Evolutionary conservation across 768 basidiomycete species (phyloP).

Genomic region (Suillus subalutaceus): DNA sequence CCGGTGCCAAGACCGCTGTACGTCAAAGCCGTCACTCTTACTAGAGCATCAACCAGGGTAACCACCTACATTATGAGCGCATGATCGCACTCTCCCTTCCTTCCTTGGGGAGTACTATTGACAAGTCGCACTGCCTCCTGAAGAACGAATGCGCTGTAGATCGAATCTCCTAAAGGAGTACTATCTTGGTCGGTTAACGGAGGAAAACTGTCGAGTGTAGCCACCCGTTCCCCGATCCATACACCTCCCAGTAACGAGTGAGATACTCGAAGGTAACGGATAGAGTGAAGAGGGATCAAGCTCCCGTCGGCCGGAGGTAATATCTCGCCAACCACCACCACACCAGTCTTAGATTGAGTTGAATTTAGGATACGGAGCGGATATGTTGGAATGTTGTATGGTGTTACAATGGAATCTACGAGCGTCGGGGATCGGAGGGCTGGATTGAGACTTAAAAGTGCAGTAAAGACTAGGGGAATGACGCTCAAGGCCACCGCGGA

Average conservation of each 20-base stretch:
- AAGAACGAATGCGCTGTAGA: slow-evolving; percentile 82
- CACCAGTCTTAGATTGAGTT: slow-evolving; percentile 73
- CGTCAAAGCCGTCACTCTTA: slow-evolving; percentile 11
- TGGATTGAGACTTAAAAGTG: slow-evolving; percentile 41
- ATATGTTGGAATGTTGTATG: slow-evolving; percentile 53
- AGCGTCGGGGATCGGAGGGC: slow-evolving; percentile 58
- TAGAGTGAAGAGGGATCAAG: slow-evolving; percentile 44
- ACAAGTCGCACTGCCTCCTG: slow-evolving; percentile 85
- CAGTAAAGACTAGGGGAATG: slow-evolving; percentile 33
- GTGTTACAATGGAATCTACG: slow-evolving; percentile 50
- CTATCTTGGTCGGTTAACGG: slow-evolving; percentile 55
- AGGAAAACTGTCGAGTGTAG: slow-evolving; percentile 43
- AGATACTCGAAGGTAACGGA: slow-evolving; percentile 63
- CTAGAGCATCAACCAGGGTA: slow-evolving; percentile 8
- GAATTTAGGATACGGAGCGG: slow-evolving; percentile 71
- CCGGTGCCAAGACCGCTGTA: slow-evolving; percentile 87
- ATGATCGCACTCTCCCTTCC: slow-evolving; percentile 44
- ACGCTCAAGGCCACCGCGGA: slow-evolving; percentile 2
- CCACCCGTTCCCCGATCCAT: slow-evolving; percentile 67
- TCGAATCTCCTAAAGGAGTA: slow-evolving; percentile 68
- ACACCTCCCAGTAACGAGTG: slow-evolving; percentile 74
- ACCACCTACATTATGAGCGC: slow-evolving; percentile 71
- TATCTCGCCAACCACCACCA: slow-evolving; percentile 81
- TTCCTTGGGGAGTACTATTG: slow-evolving; percentile 47
- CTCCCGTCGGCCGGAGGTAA: slow-evolving; percentile 41